Conservation (phyloP, 2,329 filamentous ascomycete genomes). For the Calonectria montana region DNA sequence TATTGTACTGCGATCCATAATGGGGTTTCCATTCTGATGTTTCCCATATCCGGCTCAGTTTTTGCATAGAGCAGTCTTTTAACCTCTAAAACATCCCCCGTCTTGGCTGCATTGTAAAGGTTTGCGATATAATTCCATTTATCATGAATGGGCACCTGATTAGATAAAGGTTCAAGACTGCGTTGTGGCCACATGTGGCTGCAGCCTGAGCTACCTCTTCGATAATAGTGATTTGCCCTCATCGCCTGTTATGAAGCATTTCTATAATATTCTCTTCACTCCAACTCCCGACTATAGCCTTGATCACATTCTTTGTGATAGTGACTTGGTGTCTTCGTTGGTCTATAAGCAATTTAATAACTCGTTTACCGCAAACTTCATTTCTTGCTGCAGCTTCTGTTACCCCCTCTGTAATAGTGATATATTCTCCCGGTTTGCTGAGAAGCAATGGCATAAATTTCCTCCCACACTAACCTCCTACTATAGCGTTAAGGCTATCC, state of each 20-base stretch:
- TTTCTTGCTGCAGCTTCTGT: neutral
- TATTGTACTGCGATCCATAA: neutral
- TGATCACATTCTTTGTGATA: neutral
- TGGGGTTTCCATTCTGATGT: neutral
- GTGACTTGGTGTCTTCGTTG: neutral
- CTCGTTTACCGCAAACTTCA: neutral
- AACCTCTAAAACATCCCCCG: neutral
- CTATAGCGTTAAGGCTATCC: too few species aligned
- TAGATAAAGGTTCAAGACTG: neutral
- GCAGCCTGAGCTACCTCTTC: neutral
- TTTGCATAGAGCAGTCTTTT: neutral
- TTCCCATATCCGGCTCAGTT: neutral
- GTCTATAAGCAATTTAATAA: neutral
- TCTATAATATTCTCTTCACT: neutral
- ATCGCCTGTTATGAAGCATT: neutral
- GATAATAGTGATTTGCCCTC: neutral
- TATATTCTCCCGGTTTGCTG: neutral
- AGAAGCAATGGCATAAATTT: neutral
- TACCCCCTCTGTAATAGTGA: neutral
- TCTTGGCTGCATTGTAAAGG: neutral
- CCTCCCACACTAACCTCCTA: too few species aligned
- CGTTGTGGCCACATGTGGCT: neutral
- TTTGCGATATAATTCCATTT: neutral
- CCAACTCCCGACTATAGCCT: neutral
- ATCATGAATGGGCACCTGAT: neutral